Evolutionary conservation across 805 yeast species (phyloP), one percentile per base, ranked within the genome.

Genomic region (Aciculoconidium aculeatum): DNA sequence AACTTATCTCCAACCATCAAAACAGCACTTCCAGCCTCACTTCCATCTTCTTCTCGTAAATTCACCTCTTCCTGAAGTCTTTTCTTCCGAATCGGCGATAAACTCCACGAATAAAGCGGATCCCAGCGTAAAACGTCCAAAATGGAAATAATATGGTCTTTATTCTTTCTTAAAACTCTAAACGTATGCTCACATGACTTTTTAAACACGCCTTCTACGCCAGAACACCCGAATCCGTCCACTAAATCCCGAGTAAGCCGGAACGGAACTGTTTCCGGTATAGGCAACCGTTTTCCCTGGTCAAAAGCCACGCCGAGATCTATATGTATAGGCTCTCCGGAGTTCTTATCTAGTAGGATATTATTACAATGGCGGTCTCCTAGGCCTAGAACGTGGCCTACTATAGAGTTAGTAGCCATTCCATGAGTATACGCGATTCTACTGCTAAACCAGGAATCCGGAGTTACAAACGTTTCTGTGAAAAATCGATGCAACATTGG

Each of bases 251-350:
- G 63, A 0, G 97, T 85, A 19, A 94, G 60, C 38, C 99, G 59
- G 50, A 92, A 94, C 4, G 99, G 98, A 5, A 94, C 95, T 0
- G 82, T 69, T 47, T 92, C 99, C 0, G 99, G 98, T 6, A 90
- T 72, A 0, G 90, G 80, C 21, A 92, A 61, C 9, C 77, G 57
- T 43, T 72, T 77, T 1, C 97, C 98, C 46, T 87, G 96, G 51
- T 92, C 98, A 60, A 92, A 92, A 0, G 97, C 94, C 25, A 92
- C 88, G 0, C 98, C 99, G 11, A 92, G 60, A 53, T 92, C 99
- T 42, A 92, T 94, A 51, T 94, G 98, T 15, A 92, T 78, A 0
- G 96, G 94, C 44, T 88, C 96, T 0, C 97, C 97, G 0, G 84
- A 70, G n/a, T 52, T 47, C 27, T 67, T 65, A 51, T 92, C 96